Evolutionary conservation across 2,329 filamentous ascomycete genomes (phyloP).

Genomic region (Aspergillus sp.): DNA sequence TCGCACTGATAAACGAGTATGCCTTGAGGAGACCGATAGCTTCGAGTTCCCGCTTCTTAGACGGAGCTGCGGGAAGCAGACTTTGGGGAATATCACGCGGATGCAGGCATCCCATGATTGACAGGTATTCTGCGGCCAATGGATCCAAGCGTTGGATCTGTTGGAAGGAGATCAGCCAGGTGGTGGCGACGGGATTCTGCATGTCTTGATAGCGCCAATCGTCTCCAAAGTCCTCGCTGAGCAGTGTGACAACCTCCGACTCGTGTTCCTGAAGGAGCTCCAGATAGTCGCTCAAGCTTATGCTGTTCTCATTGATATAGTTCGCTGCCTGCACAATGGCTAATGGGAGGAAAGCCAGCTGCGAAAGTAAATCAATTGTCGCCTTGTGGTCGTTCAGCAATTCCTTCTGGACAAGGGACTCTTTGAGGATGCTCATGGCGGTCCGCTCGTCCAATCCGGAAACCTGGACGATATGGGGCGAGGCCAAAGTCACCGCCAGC

Average conservation of each 20-base stretch:
- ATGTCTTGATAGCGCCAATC: conserved; percentile 5
- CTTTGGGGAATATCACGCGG: conserved; percentile 30
- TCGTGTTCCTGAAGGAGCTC: conserved; percentile 10
- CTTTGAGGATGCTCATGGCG: neutral
- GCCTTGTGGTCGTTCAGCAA: conserved; percentile 10
- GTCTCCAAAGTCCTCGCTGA: conserved; percentile 12
- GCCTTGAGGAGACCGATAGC: conserved; percentile 27
- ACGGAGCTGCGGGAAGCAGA: conserved; percentile 26
- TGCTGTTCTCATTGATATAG: conserved; percentile 16
- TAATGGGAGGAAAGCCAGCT: conserved; percentile 23
- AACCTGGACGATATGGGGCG: neutral
- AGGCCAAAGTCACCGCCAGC: conserved; percentile 16
- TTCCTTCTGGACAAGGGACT: neutral
- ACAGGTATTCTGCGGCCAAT: conserved; percentile 35
- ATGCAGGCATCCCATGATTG: conserved; percentile 16
- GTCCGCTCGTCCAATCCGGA: neutral
- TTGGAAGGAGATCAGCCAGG: conserved; percentile 13
- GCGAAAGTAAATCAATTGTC: conserved; percentile 11
- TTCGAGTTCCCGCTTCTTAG: conserved; percentile 20
- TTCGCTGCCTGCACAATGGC: conserved; percentile 24
- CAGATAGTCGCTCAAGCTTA: conserved; percentile 2
- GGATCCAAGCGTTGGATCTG: conserved; percentile 19
- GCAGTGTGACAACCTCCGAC: conserved; percentile 3
- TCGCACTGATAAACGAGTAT: conserved; percentile 16
- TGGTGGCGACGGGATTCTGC: conserved; percentile 7